A percentile compares a stretch with the other conserved stretches of the same genome.
These are phyloP conservation scores for Urtica urens DNA, from an alignment of 306 rosid species.

Conservation along the genomic window DNA sequence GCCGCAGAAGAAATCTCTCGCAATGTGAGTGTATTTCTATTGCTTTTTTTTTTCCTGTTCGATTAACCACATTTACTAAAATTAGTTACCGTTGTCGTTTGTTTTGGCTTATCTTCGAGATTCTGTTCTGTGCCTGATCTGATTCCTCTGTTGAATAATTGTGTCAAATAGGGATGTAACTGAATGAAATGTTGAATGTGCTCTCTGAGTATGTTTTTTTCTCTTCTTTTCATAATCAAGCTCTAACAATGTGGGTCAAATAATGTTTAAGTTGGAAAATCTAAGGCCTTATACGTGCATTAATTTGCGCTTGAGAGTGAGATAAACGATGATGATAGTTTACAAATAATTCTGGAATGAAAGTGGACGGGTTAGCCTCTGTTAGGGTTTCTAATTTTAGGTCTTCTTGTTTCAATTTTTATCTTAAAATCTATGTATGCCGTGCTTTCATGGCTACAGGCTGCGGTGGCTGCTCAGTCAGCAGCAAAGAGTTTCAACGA, in stretches of 20 bases:
- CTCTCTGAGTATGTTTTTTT: background rate
- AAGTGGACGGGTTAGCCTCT: background rate
- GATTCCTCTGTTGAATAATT: no score
- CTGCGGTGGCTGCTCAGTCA: conserved; percentile 74
- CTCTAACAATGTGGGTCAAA: no score
- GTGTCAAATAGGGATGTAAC: no score
- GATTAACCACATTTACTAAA: background rate
- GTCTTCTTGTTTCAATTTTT: conserved; percentile 5
- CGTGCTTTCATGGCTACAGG: conserved; percentile 42
- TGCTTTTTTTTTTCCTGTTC: background rate
- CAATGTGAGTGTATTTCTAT: conserved; percentile 62
- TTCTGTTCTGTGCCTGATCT: conserved; percentile 6
- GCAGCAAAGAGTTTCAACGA: conserved; percentile 74
- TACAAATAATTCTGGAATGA: no score
- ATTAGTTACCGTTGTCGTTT: background rate
- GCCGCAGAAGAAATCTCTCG: conserved; percentile 96
- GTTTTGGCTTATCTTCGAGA: background rate
- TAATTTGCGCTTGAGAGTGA: no score
- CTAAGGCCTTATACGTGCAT: no score
- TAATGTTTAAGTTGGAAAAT: no score
- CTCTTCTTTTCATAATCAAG: no score
- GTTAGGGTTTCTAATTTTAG: background rate
- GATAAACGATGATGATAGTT: no score
- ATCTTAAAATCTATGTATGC: no score
- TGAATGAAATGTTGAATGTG: background rate